Percentiles rank a stretch among this genome's conserved stretches.
Conservation (phyloP, 805 yeast genomes). For the Jamesozyma lodderae region DNA sequence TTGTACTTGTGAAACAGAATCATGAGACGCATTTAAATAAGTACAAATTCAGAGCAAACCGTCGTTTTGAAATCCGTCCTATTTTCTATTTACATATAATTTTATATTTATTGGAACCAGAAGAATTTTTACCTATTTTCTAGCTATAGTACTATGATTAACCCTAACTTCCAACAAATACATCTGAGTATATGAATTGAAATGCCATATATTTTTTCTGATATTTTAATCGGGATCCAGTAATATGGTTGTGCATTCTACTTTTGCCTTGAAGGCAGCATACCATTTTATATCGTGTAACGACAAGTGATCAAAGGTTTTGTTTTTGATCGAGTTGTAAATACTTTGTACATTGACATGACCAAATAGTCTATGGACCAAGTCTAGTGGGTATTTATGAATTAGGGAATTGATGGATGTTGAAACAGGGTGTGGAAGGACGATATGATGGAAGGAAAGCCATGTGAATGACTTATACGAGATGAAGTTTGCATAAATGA, state of each 20-base stretch:
- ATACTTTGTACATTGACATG: conserved; percentile 4
- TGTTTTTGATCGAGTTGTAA: not conserved
- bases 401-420: not conserved
- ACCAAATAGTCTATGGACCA: not conserved
- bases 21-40: too few species aligned
- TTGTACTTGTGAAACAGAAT: too few species aligned
- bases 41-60: too few species aligned
- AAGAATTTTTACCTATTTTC: too few species aligned
- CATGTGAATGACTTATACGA: not conserved
- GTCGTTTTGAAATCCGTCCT: too few species aligned
- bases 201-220: conserved; percentile 1
- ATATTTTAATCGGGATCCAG: conserved; percentile 54
- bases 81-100: too few species aligned
- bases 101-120: too few species aligned
- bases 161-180: too few species aligned
- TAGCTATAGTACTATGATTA: too few species aligned
- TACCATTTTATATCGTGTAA: conserved; percentile 2
- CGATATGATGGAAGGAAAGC: not conserved
- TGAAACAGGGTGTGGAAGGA: too few species aligned
- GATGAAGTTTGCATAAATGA: not conserved
- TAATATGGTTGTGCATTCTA: conserved; percentile 49
- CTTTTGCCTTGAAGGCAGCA: conserved; percentile 55
- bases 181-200: conserved; percentile 1
- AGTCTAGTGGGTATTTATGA: not conserved
- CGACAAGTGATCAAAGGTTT: not conserved